phyloP scores from a whole-genome alignment of 495 filamentous ascomycete genomes.

The Aspergillus baeticus region DNA sequence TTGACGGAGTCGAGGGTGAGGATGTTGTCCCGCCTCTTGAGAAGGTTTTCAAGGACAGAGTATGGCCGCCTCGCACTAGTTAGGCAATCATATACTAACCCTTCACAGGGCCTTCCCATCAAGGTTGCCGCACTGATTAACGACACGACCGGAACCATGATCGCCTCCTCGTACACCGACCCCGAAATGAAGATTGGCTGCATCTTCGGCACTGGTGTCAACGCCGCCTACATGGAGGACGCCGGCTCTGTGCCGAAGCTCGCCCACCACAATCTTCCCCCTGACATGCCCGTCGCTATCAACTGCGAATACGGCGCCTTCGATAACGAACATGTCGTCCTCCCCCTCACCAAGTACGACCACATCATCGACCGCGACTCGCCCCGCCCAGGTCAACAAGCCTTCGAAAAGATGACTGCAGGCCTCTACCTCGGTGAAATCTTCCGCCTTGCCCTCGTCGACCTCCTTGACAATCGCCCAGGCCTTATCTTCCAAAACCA shows the following conservation, averaged over 20 bases:
- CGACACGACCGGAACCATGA: conserved; percentile 98
- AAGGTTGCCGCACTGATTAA: conserved; percentile 93
- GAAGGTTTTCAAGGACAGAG: conserved; percentile 72
- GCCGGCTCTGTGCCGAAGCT: conserved; percentile 91
- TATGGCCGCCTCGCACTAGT: conserved; percentile 35
- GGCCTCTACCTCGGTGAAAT: conserved; percentile 94
- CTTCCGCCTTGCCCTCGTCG: conserved; percentile 85
- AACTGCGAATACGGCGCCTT: conserved; percentile 99
- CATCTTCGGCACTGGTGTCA: conserved; percentile 98
- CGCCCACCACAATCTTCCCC: conserved; percentile 86
- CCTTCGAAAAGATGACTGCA: conserved; percentile 98
- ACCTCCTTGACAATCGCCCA: conserved; percentile 75
- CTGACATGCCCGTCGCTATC: conserved; percentile 90
- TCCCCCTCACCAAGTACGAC: conserved; percentile 84
- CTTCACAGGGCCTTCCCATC: conserved; percentile 75
- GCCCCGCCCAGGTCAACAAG: conserved; percentile 90
- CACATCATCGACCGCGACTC: conserved; percentile 88
- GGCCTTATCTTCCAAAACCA: conserved; percentile 80
- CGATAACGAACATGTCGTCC: conserved; percentile 91
- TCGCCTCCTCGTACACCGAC: conserved; percentile 95
- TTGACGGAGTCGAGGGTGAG: conserved; percentile 89
- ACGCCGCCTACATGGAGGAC: conserved; percentile 97
- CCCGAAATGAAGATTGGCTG: conserved; percentile 88
- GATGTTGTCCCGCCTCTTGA: conserved; percentile 96
- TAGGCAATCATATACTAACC: conserved; percentile 2